Base-by-base conservation (phyloP, 306 rosid species). In the Astragalus membranaceus region DNA sequence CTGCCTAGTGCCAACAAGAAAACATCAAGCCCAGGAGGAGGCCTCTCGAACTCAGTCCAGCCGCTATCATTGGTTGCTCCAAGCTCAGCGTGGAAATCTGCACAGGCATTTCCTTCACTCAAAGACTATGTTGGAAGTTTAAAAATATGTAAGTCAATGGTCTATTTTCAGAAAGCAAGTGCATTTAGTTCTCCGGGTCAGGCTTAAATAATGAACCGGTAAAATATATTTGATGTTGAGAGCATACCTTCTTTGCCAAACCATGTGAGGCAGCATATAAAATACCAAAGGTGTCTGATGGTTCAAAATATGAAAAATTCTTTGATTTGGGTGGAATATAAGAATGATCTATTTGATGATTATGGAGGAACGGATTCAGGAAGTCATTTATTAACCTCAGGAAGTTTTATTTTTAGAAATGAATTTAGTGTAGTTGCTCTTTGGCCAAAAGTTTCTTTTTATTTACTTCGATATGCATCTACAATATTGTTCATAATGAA, bases 341-440 rank as follows among this genome's bases (percentile, higher is more conserved):
- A 78, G 64, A 95, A 95, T 63, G 96, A 89, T 37, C 82, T 95
- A 4, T 89, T 91, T 35, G 96, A 95, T 36, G 96, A 89, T 79
- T 86, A 80, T 54, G 95, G 87, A 52, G 91, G 96, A 78, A 91
- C 91, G 99, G 85, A 74, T 58, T 89, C 99, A 2, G 99, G 97
- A 77, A 89, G 96, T 77, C 99, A 95, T 80, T 87, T 92, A 8
- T 86, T n/a, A 16, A 95, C 99, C 14, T 69, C 91, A 3, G 97
- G 86, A 75, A 86, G 99, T 20, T 20, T 20, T 20, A 2, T 20
- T 20, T 20, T 20, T 20, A 20, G 23, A 20, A 20, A 20, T 20
- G 23, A 20, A 20, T 20, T 20, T 20, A 20, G 1, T 20, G 23
- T 0, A 20, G 23, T 20, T 20, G 23, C 23, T 20, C 23, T 0